Base-by-base conservation (phyloP, 768 basidiomycete genomes). In the Termitomyces sp. region DNA sequence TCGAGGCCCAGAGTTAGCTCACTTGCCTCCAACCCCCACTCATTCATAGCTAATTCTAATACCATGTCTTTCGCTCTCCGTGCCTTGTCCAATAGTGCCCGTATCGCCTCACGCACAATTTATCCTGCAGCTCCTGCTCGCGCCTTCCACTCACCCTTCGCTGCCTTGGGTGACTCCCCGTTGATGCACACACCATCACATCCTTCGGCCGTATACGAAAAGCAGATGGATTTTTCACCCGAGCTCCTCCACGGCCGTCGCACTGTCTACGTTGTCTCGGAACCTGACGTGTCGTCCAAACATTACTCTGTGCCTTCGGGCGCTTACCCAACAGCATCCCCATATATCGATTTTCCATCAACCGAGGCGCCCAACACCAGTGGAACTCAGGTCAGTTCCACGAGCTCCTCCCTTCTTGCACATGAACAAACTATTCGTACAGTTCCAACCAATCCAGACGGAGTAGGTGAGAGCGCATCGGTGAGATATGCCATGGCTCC, bases 251-350 rank as follows among this genome's bases (percentile, higher is more conserved):
- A 70, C 20, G 83, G 81, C 32, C 75, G 77, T 29, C 83, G 77
- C 54, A 85, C 84, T 32, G 12, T 55, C 3, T 86, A 89, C 62
- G 85, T 89, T 58, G 88, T 89, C 58, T 88, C 85, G 31, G 77
- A 86, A 65, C 88, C 88, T 36, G 85, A 89, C 69, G 76, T 80
- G 32, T 72, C 81, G 53, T 66, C 83, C 52, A 78, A 75, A 40
- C 80, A 81, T 31, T 88, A 88, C 61, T 73, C 79, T 60, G 86
- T 90, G n/a, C 88, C 88, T 1, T 80, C 82, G 11, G 88, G 88
- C 60, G 88, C 86, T 5, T 84, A 83, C 66, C 76, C 80, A 39
- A 73, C 75, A 29, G 77, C 79, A 20, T 67, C 74, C 2, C 73
- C 83, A 16, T 79, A 75, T 58, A 68, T 73, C 52, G 73, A 72